These are phyloP conservation scores for Candida pini DNA, from an alignment of 805 yeast species.

Conservation along the genomic window DNA sequence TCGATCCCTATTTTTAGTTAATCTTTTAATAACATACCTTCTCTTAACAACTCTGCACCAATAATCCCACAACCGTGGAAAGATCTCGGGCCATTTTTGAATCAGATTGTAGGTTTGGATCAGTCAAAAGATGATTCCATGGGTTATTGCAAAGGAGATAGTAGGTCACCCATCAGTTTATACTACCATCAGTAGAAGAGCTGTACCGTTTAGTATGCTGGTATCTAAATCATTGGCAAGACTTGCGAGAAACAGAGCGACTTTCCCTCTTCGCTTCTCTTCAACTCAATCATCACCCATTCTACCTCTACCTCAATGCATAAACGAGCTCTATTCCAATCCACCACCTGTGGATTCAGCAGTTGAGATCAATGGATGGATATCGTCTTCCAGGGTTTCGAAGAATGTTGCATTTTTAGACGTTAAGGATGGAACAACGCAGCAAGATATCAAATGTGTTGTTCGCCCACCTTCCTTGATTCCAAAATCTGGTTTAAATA, in stretches of 20 bases:
- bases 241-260: not conserved
- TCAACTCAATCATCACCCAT: conserved; percentile 1
- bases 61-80: too few relatives aligned
- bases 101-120: too few relatives aligned
- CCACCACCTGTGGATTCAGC: conserved; percentile 34
- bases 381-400: conserved; percentile 63
- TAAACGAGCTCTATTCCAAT: conserved; percentile 23
- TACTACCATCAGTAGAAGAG: too few relatives aligned
- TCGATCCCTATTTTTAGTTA: not conserved
- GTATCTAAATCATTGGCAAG: too few relatives aligned
- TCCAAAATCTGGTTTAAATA: conserved; percentile 23
- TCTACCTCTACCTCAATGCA: conserved; percentile 18
- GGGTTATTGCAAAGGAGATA: too few relatives aligned
- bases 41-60: too few relatives aligned
- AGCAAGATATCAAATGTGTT: conserved; percentile 50
- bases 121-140: too few relatives aligned
- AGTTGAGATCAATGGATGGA: conserved; percentile 63
- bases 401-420: conserved; percentile 80
- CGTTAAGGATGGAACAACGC: conserved; percentile 69
- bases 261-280: not conserved
- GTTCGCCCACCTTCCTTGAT: conserved; percentile 34
- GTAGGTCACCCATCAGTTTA: too few relatives aligned
- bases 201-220: too few relatives aligned
- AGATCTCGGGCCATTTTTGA: too few relatives aligned
- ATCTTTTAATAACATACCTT: not conserved